Conservation (phyloP, 1,139 yeast species). For the Schizosaccharomyces versatilis region DNA sequence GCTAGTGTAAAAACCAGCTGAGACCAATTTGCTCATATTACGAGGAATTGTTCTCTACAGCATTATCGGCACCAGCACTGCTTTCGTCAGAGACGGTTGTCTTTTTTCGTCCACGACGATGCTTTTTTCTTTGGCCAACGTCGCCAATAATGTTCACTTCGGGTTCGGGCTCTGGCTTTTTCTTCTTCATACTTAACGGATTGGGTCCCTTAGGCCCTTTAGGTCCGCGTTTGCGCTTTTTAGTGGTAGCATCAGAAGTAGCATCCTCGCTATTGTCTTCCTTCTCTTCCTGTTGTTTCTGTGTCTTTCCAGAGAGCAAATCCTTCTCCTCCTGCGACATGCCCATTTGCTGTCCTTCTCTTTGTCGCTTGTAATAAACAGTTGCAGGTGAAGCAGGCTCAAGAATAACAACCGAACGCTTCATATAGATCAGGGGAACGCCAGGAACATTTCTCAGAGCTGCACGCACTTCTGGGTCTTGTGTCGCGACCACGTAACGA, state of each 20-base stretch:
- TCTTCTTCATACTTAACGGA: slow-evolving; percentile 10
- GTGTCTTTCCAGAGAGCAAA: slow-evolving; percentile 6
- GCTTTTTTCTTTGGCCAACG: not conserved
- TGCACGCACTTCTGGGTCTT: slow-evolving; percentile 45
- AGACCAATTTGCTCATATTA: no score
- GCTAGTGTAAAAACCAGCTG: no score
- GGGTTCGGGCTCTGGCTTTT: slow-evolving; percentile 2
- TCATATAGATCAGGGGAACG: slow-evolving; percentile 68
- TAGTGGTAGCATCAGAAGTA: not conserved
- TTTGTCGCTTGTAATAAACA: slow-evolving; percentile 28
- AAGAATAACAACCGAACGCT: slow-evolving; percentile 84
- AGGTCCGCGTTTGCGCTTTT: not conserved
- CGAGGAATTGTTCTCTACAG: no score
- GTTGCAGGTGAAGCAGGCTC: slow-evolving; percentile 74
- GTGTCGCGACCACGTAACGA: slow-evolving; percentile 73
- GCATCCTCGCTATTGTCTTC: no score
- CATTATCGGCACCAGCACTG: no score
- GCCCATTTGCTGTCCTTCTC: slow-evolving; percentile 43
- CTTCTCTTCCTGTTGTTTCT: not conserved
- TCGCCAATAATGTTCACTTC: not conserved
- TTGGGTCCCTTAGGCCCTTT: slow-evolving; percentile 10
- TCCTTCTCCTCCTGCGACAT: slow-evolving; percentile 7
- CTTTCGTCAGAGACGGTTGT: no score
- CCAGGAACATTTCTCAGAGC: slow-evolving; percentile 60
- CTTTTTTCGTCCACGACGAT: not conserved